These are phyloP conservation scores for Cladosporium sp. DNA, from an alignment of 2,329 filamentous ascomycete genomes.

Conservation along the genomic window DNA sequence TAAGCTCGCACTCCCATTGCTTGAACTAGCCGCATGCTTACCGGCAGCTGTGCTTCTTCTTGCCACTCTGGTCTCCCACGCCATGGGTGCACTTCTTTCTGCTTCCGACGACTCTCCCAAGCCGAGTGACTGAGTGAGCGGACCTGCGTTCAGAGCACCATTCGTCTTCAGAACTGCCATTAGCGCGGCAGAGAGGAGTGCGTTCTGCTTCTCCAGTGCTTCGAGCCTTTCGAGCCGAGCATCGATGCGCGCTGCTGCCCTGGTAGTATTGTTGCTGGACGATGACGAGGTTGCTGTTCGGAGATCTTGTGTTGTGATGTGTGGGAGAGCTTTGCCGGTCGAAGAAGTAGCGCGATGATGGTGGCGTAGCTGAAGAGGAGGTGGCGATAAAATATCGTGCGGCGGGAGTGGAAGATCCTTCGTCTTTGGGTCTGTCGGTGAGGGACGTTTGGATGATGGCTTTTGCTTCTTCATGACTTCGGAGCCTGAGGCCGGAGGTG, in stretches of 20 bases:
- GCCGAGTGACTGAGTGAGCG: slow-evolving; percentile 16
- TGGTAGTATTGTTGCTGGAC: slow-evolving; percentile 10
- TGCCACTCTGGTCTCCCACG: slow-evolving; percentile 28
- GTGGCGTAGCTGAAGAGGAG: slow-evolving; percentile 8
- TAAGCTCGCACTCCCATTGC: slow-evolving; percentile 29
- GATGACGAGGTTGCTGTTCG: slow-evolving; percentile 4
- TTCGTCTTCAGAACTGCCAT: slow-evolving; percentile 37
- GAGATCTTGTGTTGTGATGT: slow-evolving; percentile 13
- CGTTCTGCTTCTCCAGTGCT: slow-evolving; percentile 37
- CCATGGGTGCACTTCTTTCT: slow-evolving; percentile 18
- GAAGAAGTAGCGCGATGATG: background rate
- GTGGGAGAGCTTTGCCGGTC: background rate
- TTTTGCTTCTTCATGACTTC: slow-evolving; percentile 17
- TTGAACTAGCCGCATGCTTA: slow-evolving; percentile 20
- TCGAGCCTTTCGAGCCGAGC: slow-evolving; percentile 35
- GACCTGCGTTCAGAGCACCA: slow-evolving; percentile 28
- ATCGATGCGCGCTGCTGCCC: slow-evolving; percentile 21
- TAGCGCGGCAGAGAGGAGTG: slow-evolving; percentile 36
- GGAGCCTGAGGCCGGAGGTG: slow-evolving; percentile 29
- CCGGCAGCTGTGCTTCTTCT: slow-evolving; percentile 24
- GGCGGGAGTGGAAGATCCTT: slow-evolving; percentile 24
- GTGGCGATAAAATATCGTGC: slow-evolving; percentile 20
- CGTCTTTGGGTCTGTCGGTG: slow-evolving; percentile 11
- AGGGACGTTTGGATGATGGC: background rate
- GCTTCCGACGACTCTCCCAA: background rate